These are phyloP conservation scores for Naganishia vaughanmartiniae DNA, from an alignment of 768 basidiomycete species.

Conservation along the genomic window DNA sequence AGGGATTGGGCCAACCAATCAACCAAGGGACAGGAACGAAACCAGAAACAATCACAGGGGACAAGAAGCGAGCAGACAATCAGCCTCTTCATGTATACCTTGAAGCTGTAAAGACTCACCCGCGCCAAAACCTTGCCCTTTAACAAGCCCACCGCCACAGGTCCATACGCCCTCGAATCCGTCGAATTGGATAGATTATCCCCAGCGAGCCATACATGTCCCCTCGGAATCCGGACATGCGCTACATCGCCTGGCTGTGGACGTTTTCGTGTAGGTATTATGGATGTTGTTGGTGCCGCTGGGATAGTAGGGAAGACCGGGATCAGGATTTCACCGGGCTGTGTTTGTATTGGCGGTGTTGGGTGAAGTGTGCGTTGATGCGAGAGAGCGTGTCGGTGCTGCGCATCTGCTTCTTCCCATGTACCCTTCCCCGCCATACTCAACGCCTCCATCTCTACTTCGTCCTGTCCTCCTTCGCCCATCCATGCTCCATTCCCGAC, in stretches of 20 bases:
- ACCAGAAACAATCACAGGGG: neutral
- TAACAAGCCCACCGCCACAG: slow-evolving; percentile 61
- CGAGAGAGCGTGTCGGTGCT: slow-evolving; percentile 26
- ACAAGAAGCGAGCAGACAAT: neutral
- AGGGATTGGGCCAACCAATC: no score
- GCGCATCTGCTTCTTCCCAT: slow-evolving; percentile 33
- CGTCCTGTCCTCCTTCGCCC: slow-evolving; percentile 33
- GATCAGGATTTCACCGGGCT: neutral
- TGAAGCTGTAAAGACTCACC: slow-evolving; percentile 38
- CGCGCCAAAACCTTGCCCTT: slow-evolving; percentile 39
- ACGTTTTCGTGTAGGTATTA: neutral
- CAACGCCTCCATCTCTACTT: neutral
- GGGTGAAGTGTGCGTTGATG: neutral
- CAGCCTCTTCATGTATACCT: no score
- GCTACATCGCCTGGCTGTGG: slow-evolving; percentile 51
- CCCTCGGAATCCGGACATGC: slow-evolving; percentile 74
- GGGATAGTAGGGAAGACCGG: slow-evolving; percentile 21
- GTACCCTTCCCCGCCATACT: slow-evolving; percentile 26
- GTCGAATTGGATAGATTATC: slow-evolving; percentile 80
- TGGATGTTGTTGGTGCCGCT: neutral
- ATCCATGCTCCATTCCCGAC: neutral
- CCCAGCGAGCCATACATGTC: slow-evolving; percentile 85
- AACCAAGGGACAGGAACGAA: neutral
- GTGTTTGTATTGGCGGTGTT: neutral
- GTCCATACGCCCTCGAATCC: slow-evolving; percentile 91